Evolutionary conservation across 2,329 filamentous ascomycete species (phyloP), one percentile per base, ranked within the genome.

Genomic region (Fusarium mangiferae): DNA sequence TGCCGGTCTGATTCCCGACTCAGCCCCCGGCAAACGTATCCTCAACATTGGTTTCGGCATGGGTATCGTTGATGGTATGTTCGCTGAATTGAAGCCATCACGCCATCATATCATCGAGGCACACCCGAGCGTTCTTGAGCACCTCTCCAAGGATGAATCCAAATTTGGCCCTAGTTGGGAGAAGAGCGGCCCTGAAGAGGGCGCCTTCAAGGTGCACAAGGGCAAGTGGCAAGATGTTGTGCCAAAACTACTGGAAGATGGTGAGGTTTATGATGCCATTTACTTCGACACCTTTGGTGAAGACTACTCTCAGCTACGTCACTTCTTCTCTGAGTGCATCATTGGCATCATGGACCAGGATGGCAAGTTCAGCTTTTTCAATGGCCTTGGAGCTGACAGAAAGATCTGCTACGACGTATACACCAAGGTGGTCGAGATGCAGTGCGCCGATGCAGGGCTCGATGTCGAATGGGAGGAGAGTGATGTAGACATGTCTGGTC

Each of bases 211-310:
- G 77, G 89, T 97, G 30, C 90, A 94, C 80, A 79, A 75, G 26
- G 82, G 94, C 6, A 87, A 87, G 74, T 97, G 95, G 95, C 95
- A 97, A 82, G 93, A 96, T 67, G 84, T 96, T 0, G 85, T 95
- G 22, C 92, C 92, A 0, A 84, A 85, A 57, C 85, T 97, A 13
- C 84, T 96, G 2, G 89, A 90, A 67, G 84, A 90, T 45, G 93
- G 92, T 15, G 88, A 92, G 77, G 84, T 90, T 18, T 95, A 96
- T 79, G 94, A 97, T 80, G 94, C 92, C 35, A 94, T 99, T 75
- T 99, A 98, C 85, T 98, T 98, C 79, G 96, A 99, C 80, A 99
- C 96, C 0, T 98, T 98, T 82, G 96, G 95, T 12, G 96, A 99
- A 84, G 94, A 96, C 73, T 99, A 98, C 83, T 86, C 87, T 5